Evolutionary conservation across 139 green algal species (phyloP), one percentile per base, ranked within the genome.

Genomic region (Micractinium conductrix): DNA sequence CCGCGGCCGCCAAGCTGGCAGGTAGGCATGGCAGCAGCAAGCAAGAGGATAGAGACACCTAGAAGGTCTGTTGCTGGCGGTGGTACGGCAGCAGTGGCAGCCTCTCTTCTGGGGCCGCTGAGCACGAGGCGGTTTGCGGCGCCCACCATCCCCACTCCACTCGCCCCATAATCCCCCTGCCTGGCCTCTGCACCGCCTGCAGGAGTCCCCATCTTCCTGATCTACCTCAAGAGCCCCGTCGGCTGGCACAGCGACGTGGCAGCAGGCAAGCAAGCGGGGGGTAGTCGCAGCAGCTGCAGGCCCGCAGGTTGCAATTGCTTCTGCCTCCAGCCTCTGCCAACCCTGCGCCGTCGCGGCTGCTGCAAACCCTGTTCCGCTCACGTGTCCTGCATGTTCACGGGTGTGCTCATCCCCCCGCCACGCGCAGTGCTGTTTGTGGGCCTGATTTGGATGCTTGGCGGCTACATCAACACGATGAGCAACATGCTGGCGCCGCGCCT

Each of bases 401-500:
- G n/a, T n/a, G n/a, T n/a, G n/a, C n/a, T n/a, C n/a, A n/a, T n/a
- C 70, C 38, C 14, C 3, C 24, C 33, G 4, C 53, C 22, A 8
- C 81, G 14, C 43, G 90, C 68, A 88, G 70, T 87, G 70, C 42
- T 58, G 4, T 90, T 90, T 48, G 43, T 93, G 1, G 78, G 55
- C 21, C 30, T 86, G 22, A 45, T 95, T 75, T 97, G 93, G 93
- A 55, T 90, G 48, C 42, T 92, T 37, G 89, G 81, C 7, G 94
- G 94, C 24, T 85, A 85, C 80, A 62, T 96, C 37, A 97, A 97
- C 86, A 96, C 94, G 1, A 89, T 87, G 58, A 79, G 88, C 16
- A 95, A 95, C 85, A 60, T 96, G 87, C 53, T 96, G 37, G 94
- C 91, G 2, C 93, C 93, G 4, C 82, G 75, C 12, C 82, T 93